These are phyloP conservation scores for Volvariella volvacea DNA, from an alignment of 1,284 basidiomycete genomes.

Conservation along the genomic window DNA sequence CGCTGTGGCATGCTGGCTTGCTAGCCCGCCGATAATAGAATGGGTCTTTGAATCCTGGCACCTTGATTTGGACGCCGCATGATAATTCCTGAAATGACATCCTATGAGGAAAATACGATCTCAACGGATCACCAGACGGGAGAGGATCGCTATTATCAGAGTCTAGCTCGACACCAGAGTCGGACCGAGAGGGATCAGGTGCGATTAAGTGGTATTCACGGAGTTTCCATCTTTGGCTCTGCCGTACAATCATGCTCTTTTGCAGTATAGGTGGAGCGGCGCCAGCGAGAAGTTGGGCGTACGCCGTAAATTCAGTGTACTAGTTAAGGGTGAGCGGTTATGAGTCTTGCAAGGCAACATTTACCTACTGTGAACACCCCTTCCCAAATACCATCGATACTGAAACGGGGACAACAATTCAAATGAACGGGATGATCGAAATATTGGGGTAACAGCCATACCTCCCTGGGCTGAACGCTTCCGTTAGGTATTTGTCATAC, in stretches of 20 bases:
- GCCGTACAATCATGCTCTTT: constrained; percentile 53
- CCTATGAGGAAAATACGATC: constrained; percentile 48
- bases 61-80: constrained; percentile 35
- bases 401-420: constrained; percentile 16
- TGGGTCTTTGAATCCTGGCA: constrained; percentile 26
- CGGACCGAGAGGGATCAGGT: constrained; percentile 18
- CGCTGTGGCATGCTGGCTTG: constrained; percentile 2
- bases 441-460: constrained; percentile 10
- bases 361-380: constrained; percentile 60
- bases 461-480: constrained; percentile 52
- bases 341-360: neutral
- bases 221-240: constrained; percentile 73
- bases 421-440: constrained; percentile 2
- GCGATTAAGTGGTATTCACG: constrained; percentile 58
- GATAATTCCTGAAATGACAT: constrained; percentile 34
- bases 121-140: constrained; percentile 34
- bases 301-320: constrained; percentile 71
- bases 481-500: constrained; percentile 25
- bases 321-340: constrained; percentile 18
- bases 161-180: constrained; percentile 24
- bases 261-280: constrained; percentile 50
- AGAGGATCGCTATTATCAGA: constrained; percentile 26
- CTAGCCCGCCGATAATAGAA: constrained; percentile 36
- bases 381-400: constrained; percentile 71
- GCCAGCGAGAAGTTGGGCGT: constrained; percentile 57